Evolutionary conservation across 116 monocot genomes (phyloP), one percentile per base, ranked within the genome.

Genomic region (Phalaenopsis hybrid): DNA sequence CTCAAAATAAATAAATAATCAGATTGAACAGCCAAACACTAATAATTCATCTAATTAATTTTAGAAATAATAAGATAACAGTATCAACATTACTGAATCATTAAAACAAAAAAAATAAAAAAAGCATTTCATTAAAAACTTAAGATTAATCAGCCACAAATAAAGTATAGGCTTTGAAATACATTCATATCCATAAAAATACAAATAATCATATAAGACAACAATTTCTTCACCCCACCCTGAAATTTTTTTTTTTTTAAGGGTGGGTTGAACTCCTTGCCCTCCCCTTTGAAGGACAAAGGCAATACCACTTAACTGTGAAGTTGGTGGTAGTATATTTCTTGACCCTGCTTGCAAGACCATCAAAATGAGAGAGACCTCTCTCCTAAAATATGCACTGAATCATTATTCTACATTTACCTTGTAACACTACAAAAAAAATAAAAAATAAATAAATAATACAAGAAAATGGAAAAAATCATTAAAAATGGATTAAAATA

Each of bases 331-430:
- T 67, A 67, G 67, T 12, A 63, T 72, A 72, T 72, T 72, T 72
- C 72, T 72, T 72, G 72, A 72, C 72, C 72, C 72, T 72, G 72
- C 72, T 72, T 72, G 72, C 72, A 72, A 72, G 72, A 72, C 72
- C 72, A 72, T 72, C 72, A 72, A 41, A 72, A 72, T 15, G 37
- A 72, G 41, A 72, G 15, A 72, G 16, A 16, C 12, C 37, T 34
- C 6, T 33, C 72, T 72, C 72, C 72, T 34, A 12, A 72, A 28
- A 67, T 37, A 72, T 72, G 72, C 31, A 72, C 41, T 72, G 72
- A 72, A 72, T 72, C 72, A 34, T 72, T 41, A 72, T 34, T 72
- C 72, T 72, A 72, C 72, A 33, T 72, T 34, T 34, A 72, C 72
- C 13, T 70, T 37, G 70, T 21, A 70, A 70, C 34, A 70, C 72